phyloP scores from a whole-genome alignment of 2,329 filamentous ascomycete genomes.

The Aspergillus jensenii region DNA sequence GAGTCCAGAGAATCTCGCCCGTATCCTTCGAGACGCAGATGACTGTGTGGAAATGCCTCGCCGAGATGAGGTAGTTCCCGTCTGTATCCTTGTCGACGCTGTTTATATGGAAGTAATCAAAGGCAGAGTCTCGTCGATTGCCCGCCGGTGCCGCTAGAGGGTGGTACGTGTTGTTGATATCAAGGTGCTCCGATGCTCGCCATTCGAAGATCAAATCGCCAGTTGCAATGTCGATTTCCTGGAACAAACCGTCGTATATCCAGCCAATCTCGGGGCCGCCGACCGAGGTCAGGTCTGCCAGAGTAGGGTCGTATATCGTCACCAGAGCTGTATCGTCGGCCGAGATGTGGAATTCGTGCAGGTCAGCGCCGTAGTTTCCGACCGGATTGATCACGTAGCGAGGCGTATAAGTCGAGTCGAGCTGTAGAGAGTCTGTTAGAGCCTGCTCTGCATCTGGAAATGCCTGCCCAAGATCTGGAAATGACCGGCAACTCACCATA shows the following conservation, averaged over 20 bases:
- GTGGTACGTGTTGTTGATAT: constrained; percentile 24
- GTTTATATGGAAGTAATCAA: constrained; percentile 61
- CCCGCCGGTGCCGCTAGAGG: constrained; percentile 8
- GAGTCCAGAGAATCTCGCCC: constrained; percentile 27
- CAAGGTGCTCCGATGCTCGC: constrained; percentile 35
- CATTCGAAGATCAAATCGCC: constrained; percentile 37
- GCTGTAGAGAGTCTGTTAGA: constrained; percentile 9
- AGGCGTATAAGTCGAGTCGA: constrained; percentile 25
- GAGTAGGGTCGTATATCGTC: constrained; percentile 29
- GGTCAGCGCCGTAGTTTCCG: constrained; percentile 26
- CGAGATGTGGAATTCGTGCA: constrained; percentile 38
- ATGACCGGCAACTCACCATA: constrained; percentile 18
- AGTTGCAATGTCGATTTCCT: constrained; percentile 38
- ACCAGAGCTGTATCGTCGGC: constrained; percentile 31
- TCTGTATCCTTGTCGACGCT: constrained; percentile 52
- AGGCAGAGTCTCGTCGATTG: constrained; percentile 29
- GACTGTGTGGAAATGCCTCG: constrained; percentile 39
- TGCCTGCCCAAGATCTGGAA: too few relatives aligned
- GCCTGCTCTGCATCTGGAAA: background rate
- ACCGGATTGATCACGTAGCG: constrained; percentile 20
- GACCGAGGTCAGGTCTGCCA: constrained; percentile 27
- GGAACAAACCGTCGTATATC: constrained; percentile 31
- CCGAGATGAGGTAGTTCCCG: constrained; percentile 56
- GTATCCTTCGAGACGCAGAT: constrained; percentile 23
- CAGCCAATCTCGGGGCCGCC: constrained; percentile 29